A percentile compares a stretch with the other conserved stretches of the same genome.
Conservation (phyloP, 495 filamentous ascomycete species). For the Cenococcum geophilum region DNA sequence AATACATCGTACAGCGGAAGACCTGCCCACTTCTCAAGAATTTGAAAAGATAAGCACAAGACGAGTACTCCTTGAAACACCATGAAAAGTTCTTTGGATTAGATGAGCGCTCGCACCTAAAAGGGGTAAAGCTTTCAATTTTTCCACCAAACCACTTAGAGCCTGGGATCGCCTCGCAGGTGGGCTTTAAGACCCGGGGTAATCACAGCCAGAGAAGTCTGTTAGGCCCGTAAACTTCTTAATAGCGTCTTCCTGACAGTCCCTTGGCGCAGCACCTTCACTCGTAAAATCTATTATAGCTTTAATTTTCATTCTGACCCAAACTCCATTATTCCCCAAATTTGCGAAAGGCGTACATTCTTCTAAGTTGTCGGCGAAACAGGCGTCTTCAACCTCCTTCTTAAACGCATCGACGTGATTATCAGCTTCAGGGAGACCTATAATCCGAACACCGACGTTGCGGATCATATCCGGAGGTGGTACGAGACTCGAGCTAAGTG, state of each 20-base stretch:
- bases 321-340: background rate
- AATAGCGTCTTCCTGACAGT: background rate
- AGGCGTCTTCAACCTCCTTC: background rate
- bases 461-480: background rate
- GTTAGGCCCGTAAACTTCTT: background rate
- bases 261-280: background rate
- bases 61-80: too few species aligned
- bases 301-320: background rate
- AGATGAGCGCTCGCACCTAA: too few species aligned
- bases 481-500: background rate
- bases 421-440: background rate
- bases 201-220: background rate
- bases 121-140: too few species aligned
- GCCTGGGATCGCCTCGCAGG: too few species aligned
- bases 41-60: too few species aligned
- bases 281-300: background rate
- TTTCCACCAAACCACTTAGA: too few species aligned
- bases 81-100: too few species aligned
- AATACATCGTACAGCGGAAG: too few species aligned
- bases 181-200: background rate
- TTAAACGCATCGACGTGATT: background rate
- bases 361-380: background rate
- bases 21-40: too few species aligned
- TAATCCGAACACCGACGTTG: background rate
- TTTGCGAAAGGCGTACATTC: background rate